Evolutionary conservation across 2,329 filamentous ascomycete genomes (phyloP), one percentile per base, ranked within the genome.

Genomic region (Cladophialophora psammophila): DNA sequence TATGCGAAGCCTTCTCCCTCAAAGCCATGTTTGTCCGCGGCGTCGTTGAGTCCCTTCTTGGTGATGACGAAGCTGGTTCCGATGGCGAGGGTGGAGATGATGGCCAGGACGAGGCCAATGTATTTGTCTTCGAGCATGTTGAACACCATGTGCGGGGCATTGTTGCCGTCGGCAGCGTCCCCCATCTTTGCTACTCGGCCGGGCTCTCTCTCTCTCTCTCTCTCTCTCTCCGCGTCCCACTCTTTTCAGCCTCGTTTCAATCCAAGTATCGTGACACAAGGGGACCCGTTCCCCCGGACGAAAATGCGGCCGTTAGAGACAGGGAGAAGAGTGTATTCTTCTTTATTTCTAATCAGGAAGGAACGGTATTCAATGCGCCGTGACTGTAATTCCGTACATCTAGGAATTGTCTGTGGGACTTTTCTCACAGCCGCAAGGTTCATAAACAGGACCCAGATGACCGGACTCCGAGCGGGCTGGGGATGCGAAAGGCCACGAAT

Each of bases 11-110:
- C 95, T 75, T 98, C 95, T 74, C 96, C 95, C 78, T 97, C 93
- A 77, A 98, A 99, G 56, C 95, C 96, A 82, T 97, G 94, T 74
- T 89, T 87, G 80, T 96, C 90, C 76, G 92, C 92, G 71, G 93
- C 92, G 80, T 97, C 91, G 79, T 94, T 93, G 73, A 99, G 86
- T 72, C 94, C 94, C 91, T 97, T 98, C 83, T 99, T 99, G 56
- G 96, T 99, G 76, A 99, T 97, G 73, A 99, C 94, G 80, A 99
- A 99, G 86, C 94, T 97, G 60, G 92, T 93, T 76, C 93, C 93
- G 66, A 83, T 83, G 56, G 80, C 80, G 76, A 82, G 77, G 56
- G 81, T 82, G n/a, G 81, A 83, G 55, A 79, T 66, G 65, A 83
- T 80, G 76, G 81, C 81, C 72, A 83, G 72, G 60, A 79, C 75